Evolutionary conservation across 1,284 basidiomycete genomes (phyloP), one percentile per base, ranked within the genome.

Genomic region (Bondarzewia mesenterica): DNA sequence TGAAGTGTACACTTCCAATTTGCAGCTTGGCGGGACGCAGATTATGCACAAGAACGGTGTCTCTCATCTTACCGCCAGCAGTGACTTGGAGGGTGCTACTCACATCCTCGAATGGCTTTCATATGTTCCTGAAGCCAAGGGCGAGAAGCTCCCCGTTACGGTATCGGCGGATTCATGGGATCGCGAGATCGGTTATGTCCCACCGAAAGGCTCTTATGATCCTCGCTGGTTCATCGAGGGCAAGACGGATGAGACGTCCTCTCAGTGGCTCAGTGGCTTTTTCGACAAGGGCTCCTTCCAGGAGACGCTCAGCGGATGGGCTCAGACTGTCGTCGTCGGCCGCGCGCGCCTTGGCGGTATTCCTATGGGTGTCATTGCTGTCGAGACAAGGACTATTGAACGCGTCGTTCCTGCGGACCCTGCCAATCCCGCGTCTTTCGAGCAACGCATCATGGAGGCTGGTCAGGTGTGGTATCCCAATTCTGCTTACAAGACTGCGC

Each of bases 21-120:
- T 99, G 60, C 96, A 99, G 70, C 89, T 99, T 53, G 96, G 96
- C 62, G 96, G 96, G 52, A 98, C 96, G 32, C 91, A 94, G 62
- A 99, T 98, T 74, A 97, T 98, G 93, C 89, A 93, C 81, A 95
- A 95, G 80, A 98, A 98, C 64, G 96, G 96, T 71, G 92, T 99
- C 48, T 97, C 95, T 14, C 96, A 99, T 66, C 72, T 99, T 46
- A 94, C 90, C 3, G 94, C 95, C 22, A 82, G 80, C 59, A 95
- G 93, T 63, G 96, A 99, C 65, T 73, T 99, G 29, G 90, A 97
- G 65, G 93, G 94, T 57, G 92, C 93, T 18, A 83, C 85, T 10
- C 87, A 93, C 52, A 96, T 96, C 59, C 71, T 99, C 51, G 84
- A 93, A 61, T 99, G 96, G 93, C 69, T 99, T 55, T 91, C 93